phyloP scores from a whole-genome alignment of 306 rosid genomes.

The Corylus heterophylla region DNA sequence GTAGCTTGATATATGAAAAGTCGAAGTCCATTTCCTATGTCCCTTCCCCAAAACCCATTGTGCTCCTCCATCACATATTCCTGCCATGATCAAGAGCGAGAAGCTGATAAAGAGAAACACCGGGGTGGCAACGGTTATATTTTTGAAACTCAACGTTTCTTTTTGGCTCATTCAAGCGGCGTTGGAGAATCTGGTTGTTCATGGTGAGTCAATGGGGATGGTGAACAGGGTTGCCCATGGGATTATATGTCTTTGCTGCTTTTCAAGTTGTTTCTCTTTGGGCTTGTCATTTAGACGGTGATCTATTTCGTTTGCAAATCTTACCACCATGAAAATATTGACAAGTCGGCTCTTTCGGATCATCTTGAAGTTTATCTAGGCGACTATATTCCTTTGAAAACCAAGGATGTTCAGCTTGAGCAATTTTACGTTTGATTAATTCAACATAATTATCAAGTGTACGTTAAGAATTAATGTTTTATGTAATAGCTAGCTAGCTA shows the following conservation, averaged over 20 bases:
- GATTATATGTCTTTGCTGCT: slow-evolving; percentile 46
- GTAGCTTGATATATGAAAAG: no score
- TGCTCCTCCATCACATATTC: not conserved
- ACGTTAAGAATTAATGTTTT: no score
- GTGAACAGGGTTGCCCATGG: slow-evolving; percentile 34
- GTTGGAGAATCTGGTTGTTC: slow-evolving; percentile 44
- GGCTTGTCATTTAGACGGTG: slow-evolving; percentile 63
- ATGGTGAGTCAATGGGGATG: slow-evolving; percentile 26
- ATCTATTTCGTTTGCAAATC: slow-evolving; percentile 86
- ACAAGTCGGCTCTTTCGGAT: slow-evolving; percentile 69
- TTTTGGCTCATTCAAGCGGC: slow-evolving; percentile 15
- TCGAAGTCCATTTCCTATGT: no score
- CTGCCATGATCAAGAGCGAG: slow-evolving; percentile 72
- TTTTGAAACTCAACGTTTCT: slow-evolving; percentile 9
- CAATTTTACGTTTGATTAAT: slow-evolving; percentile 38
- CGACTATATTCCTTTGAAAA: slow-evolving; percentile 61
- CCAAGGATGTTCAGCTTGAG: slow-evolving; percentile 72
- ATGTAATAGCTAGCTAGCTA: no score
- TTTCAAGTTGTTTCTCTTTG: slow-evolving; percentile 39
- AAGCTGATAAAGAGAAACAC: slow-evolving; percentile 60
- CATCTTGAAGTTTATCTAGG: slow-evolving; percentile 68
- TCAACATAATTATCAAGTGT: no score
- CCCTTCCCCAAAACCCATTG: no score
- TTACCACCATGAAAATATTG: slow-evolving; percentile 75
- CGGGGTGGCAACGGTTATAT: slow-evolving; percentile 31